Conservation (phyloP, 1,284 basidiomycete species). For the Ustilago shanxiensis region DNA sequence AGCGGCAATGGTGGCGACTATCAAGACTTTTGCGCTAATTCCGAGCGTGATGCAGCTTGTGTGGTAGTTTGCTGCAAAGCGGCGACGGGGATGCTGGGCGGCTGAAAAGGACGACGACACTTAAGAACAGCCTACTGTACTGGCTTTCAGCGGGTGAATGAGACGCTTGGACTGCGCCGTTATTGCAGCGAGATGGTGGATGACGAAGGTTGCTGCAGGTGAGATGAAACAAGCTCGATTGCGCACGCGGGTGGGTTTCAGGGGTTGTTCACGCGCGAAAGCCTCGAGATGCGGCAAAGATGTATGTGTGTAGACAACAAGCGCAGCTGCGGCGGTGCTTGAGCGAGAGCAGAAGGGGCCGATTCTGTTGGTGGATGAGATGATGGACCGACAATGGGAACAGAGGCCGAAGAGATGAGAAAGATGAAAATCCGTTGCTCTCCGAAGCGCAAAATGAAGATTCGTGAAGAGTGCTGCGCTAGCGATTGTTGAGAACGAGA, state of each 20-base stretch:
- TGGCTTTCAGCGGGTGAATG: neutral
- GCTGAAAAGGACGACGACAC: neutral
- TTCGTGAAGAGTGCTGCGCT: neutral
- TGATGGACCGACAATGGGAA: neutral
- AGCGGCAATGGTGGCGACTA: neutral
- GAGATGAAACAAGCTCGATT: neutral
- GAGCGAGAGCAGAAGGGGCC: neutral
- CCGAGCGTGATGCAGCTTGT: neutral
- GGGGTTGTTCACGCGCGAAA: neutral
- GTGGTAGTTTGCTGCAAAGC: neutral
- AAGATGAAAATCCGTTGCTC: neutral
- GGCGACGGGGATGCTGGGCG: neutral
- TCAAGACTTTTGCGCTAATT: neutral
- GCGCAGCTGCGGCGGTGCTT: neutral
- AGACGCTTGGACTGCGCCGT: neutral
- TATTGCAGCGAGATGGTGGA: neutral
- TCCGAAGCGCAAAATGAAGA: neutral
- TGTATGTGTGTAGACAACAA: neutral
- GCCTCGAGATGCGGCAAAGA: neutral
- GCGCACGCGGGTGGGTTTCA: neutral
- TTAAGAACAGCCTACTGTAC: neutral
- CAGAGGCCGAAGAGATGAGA: neutral
- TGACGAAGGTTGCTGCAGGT: slow-evolving; percentile 1
- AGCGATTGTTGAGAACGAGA: neutral
- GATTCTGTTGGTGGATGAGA: neutral